Conservation (phyloP, 495 filamentous ascomycete species). For the Cetradonia linearis region DNA sequence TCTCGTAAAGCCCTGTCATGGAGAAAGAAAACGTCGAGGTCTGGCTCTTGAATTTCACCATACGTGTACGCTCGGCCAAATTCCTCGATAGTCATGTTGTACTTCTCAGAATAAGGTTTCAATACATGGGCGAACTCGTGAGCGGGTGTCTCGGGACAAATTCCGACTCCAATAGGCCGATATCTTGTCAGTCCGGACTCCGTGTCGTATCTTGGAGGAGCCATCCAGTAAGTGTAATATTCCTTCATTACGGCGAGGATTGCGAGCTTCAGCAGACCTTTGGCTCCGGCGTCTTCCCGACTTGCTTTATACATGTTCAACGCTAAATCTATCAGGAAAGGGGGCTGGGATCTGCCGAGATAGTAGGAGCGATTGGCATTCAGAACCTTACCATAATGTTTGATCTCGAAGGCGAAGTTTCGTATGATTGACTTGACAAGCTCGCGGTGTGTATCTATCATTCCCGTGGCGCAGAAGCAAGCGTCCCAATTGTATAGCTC, state of each 20-base stretch:
- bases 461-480: slow-evolving; percentile 87
- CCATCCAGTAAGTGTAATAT: slow-evolving; percentile 85
- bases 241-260: slow-evolving; percentile 93
- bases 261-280: slow-evolving; percentile 66
- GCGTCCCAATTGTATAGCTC: slow-evolving; percentile 97
- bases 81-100: slow-evolving; percentile 66
- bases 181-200: slow-evolving; percentile 81
- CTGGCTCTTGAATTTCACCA: slow-evolving; percentile 66
- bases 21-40: slow-evolving; percentile 87
- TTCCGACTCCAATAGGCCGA: slow-evolving; percentile 66
- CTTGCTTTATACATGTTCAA: slow-evolving; percentile 82
- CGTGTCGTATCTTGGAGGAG: slow-evolving; percentile 66
- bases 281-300: slow-evolving; percentile 61
- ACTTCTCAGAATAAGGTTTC: slow-evolving; percentile 74
- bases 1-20: slow-evolving; percentile 92
- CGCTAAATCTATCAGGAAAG: slow-evolving; percentile 96
- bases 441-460: slow-evolving; percentile 72
- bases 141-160: slow-evolving; percentile 89
- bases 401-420: slow-evolving; percentile 96
- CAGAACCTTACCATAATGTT: slow-evolving; percentile 95
- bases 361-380: slow-evolving; percentile 97
- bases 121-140: slow-evolving; percentile 81
- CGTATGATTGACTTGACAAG: slow-evolving; percentile 85
- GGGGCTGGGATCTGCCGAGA: slow-evolving; percentile 83
- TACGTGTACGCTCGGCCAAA: slow-evolving; percentile 83